Percentiles rank a stretch among this genome's conserved stretches.
Evolutionary conservation across 2,329 filamentous ascomycete genomes (phyloP).

Genomic region (Fonsecaea erecta): DNA sequence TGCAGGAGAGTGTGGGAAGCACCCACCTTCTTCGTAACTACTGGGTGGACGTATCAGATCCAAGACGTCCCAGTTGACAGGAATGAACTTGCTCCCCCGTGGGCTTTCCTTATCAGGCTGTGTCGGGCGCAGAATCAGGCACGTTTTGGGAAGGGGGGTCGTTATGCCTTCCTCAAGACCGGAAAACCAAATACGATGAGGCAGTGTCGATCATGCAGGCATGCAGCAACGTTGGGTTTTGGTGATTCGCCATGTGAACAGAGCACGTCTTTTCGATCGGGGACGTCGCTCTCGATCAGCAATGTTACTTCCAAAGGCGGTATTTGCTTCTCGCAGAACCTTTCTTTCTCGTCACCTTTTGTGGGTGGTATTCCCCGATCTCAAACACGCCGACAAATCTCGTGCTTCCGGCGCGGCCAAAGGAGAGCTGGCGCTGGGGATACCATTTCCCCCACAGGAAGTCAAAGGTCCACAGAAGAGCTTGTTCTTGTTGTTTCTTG

Average conservation of each 20-base stretch:
- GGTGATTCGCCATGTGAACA: background rate
- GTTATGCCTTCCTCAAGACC: background rate
- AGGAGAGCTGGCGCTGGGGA: background rate
- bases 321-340: background rate
- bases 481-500: background rate
- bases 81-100: background rate
- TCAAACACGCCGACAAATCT: background rate
- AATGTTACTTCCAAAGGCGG: background rate
- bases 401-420: background rate
- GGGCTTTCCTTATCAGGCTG: background rate
- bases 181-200: background rate
- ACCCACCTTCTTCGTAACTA: background rate
- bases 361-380: background rate
- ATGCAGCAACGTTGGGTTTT: background rate
- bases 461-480: background rate
- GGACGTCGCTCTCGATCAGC: background rate
- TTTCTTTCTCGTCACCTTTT: background rate
- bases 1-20: background rate
- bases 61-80: background rate
- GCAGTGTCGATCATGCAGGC: background rate
- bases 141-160: background rate
- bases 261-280: background rate
- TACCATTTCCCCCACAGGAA: background rate
- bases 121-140: background rate
- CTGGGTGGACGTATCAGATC: background rate